Evolutionary conservation across 352 stramenopile genomes (phyloP).

Genomic region (Globisporangium spinosum): DNA sequence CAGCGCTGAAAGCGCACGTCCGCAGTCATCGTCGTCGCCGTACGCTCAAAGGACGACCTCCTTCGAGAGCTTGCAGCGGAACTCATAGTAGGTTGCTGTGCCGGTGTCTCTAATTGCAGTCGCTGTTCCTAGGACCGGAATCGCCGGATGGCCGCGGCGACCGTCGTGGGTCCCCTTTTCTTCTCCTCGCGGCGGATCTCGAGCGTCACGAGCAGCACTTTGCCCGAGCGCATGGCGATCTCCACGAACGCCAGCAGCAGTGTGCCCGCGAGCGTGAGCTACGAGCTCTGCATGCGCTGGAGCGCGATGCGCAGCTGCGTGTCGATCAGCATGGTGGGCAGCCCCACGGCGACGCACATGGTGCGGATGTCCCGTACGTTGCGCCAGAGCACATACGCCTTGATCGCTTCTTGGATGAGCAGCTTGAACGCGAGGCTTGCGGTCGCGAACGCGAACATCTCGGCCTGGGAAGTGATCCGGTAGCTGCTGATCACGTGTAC

Average conservation of each 20-base stretch:
- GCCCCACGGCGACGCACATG: slow-evolving; percentile 23
- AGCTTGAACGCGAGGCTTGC: slow-evolving; percentile 20
- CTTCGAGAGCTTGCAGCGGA: neutral
- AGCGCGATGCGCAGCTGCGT: slow-evolving; percentile 26
- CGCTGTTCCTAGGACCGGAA: neutral
- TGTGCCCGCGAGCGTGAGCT: slow-evolving; percentile 20
- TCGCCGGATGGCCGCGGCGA: neutral
- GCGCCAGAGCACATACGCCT: slow-evolving; percentile 21
- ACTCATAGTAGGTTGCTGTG: neutral
- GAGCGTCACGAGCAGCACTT: slow-evolving; percentile 19
- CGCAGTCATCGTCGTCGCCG: neutral
- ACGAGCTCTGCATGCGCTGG: slow-evolving; percentile 15
- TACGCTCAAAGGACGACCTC: neutral
- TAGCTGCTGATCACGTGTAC: slow-evolving; percentile 14
- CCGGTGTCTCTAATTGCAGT: neutral
- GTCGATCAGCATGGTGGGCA: slow-evolving; percentile 29
- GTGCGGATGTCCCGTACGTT: slow-evolving; percentile 13
- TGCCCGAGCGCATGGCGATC: slow-evolving; percentile 23
- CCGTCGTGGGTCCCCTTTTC: neutral
- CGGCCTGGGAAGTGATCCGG: neutral
- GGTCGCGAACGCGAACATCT: slow-evolving; percentile 14
- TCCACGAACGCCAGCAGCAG: slow-evolving; percentile 27
- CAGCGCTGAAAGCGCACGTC: slow-evolving; percentile 14
- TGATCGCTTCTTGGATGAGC: slow-evolving; percentile 21
- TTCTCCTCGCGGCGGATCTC: slow-evolving; percentile 11